phyloP scores from a whole-genome alignment of 805 yeast genomes.

The Wickerhamiella parazyma region DNA sequence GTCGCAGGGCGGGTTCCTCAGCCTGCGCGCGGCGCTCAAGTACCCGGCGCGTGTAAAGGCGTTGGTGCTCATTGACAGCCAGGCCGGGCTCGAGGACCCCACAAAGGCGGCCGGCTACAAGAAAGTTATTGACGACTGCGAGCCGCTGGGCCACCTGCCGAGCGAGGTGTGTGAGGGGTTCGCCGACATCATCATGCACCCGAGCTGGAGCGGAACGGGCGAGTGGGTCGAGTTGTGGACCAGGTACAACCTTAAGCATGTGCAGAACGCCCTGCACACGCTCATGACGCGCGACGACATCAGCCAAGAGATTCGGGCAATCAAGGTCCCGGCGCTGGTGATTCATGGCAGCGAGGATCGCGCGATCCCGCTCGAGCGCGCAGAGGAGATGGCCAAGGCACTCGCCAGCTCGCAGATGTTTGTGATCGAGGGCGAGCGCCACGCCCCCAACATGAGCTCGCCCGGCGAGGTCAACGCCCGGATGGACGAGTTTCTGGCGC shows the following conservation, averaged over 20 bases:
- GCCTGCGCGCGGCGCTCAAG: conserved; percentile 6
- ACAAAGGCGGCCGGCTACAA: neutral
- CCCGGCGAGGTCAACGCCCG: neutral
- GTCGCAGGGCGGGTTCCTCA: conserved; percentile 7
- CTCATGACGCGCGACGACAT: conserved; percentile 3
- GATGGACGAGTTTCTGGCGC: neutral
- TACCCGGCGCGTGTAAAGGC: conserved; percentile 4
- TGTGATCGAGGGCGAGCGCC: conserved; percentile 3
- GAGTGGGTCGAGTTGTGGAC: conserved; percentile 1
- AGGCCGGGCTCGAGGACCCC: neutral
- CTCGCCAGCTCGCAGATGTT: conserved; percentile 1
- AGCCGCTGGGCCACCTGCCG: neutral
- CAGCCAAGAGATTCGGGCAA: neutral
- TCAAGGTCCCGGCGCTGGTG: conserved; percentile 3
- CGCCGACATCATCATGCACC: conserved; percentile 6
- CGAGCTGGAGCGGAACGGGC: conserved; percentile 2
- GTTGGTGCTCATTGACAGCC: conserved; percentile 4
- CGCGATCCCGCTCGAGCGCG: conserved; percentile 4
- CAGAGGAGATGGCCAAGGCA: neutral
- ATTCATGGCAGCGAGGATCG: conserved; percentile 4
- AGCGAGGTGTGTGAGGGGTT: neutral
- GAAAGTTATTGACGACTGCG: neutral
- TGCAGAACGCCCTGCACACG: neutral
- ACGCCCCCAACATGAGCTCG: conserved; percentile 7
- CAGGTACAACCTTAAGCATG: neutral